phyloP scores from a whole-genome alignment of 23 red algal species.

The Chondrus crispus region DNA sequence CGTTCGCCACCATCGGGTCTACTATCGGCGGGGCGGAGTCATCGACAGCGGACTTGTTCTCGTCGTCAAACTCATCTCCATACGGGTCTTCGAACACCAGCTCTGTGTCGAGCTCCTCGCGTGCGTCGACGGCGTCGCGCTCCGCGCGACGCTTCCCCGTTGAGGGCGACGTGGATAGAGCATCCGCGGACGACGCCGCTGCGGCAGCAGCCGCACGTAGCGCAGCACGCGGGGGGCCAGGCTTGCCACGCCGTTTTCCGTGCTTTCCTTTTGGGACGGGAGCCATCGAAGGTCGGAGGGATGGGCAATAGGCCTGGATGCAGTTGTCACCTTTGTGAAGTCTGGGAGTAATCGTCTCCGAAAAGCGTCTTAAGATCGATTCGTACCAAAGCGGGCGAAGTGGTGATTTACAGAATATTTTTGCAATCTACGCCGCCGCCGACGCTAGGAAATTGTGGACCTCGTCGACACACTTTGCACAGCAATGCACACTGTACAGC shows the following conservation, averaged over 20 bases:
- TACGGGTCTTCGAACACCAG: slow-evolving; percentile 63
- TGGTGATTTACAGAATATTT: too few relatives aligned
- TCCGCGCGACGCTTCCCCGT: slow-evolving; percentile 32
- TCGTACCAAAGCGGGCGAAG: too few relatives aligned
- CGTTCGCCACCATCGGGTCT: slow-evolving; percentile 20
- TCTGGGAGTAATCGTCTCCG: too few relatives aligned
- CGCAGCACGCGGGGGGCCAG: not conserved
- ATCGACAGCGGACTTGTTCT: not conserved
- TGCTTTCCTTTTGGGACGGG: not conserved
- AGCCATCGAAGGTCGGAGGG: not conserved
- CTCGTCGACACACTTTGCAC: too few relatives aligned
- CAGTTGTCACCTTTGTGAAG: too few relatives aligned
- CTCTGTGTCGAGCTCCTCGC: slow-evolving; percentile 44
- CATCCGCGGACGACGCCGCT: not conserved
- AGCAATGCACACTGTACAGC: too few relatives aligned
- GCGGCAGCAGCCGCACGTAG: slow-evolving; percentile 3
- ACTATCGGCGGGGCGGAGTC: not conserved
- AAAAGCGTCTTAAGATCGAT: too few relatives aligned
- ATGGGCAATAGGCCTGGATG: too few relatives aligned
- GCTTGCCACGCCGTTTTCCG: not conserved
- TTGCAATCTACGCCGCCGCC: too few relatives aligned
- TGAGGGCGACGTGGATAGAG: not conserved
- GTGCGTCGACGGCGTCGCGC: not conserved
- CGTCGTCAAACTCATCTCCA: slow-evolving; percentile 73
- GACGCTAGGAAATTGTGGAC: too few relatives aligned